A percentile compares a stretch with the other conserved stretches of the same genome.
Conservation (phyloP, 768 basidiomycete genomes). For the Lactifluus subvellereus region DNA sequence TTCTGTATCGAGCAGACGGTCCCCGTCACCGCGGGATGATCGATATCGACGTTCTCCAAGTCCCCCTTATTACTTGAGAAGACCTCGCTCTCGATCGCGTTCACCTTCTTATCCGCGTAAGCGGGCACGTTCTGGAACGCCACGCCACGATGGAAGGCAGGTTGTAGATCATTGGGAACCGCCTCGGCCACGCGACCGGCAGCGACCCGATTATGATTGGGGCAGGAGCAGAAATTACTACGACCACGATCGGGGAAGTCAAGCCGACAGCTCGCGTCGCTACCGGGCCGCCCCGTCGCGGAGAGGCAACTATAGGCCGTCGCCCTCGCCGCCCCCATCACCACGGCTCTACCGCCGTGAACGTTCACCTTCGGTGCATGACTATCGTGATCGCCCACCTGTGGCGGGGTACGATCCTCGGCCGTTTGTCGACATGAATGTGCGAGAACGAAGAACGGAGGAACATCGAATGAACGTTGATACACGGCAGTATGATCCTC, state of each 20-base stretch:
- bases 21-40: neutral
- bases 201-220: neutral
- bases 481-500: neutral
- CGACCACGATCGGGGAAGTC: neutral
- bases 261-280: neutral
- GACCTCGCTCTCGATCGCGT: constrained; percentile 4
- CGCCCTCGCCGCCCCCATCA: constrained; percentile 2
- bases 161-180: neutral
- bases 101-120: constrained; percentile 11
- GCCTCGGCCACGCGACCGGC: neutral
- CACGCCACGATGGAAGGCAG: constrained; percentile 1
- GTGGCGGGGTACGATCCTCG: neutral
- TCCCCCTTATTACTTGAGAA: neutral
- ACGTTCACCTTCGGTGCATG: neutral
- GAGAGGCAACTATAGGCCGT: neutral
- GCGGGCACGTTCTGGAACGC: constrained; percentile 8
- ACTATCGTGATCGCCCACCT: neutral
- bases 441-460: neutral
- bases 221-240: neutral
- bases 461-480: neutral
- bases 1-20: constrained; percentile 7
- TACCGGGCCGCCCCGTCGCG: neutral
- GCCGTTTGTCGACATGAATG: neutral
- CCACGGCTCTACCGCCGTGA: constrained; percentile 2
- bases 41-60: constrained; percentile 6